phyloP scores from a whole-genome alignment of 192 early-diverging fungal genomes.

The Gaertneriomyces sp. region DNA sequence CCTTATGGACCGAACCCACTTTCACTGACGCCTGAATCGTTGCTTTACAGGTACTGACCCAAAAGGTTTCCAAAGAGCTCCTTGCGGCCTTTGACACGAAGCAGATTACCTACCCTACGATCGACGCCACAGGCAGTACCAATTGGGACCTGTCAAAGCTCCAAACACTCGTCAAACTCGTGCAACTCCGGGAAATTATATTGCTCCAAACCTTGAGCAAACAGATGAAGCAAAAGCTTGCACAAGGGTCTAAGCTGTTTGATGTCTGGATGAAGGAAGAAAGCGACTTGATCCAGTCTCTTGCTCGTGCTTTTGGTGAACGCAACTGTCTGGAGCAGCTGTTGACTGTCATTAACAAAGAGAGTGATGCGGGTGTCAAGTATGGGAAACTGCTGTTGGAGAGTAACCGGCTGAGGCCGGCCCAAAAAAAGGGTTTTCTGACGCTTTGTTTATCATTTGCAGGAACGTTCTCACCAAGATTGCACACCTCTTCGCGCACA shows the following conservation, averaged over 20 bases:
- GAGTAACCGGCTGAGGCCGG: not conserved
- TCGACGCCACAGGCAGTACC: slow-evolving; percentile 39
- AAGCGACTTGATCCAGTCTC: slow-evolving; percentile 64
- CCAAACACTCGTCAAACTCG: slow-evolving; percentile 43
- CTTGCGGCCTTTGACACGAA: slow-evolving; percentile 52
- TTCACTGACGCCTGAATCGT: not conserved
- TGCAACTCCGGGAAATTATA: slow-evolving; percentile 30
- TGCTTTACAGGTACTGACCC: slow-evolving; percentile 52
- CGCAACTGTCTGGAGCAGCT: slow-evolving; percentile 62
- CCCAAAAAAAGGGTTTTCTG: not conserved
- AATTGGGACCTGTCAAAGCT: slow-evolving; percentile 50
- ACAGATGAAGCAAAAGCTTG: slow-evolving; percentile 52
- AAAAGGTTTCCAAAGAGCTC: slow-evolving; percentile 75
- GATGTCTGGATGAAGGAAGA: slow-evolving; percentile 77
- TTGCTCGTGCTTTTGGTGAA: slow-evolving; percentile 65
- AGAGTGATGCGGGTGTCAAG: slow-evolving; percentile 31
- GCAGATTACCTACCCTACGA: slow-evolving; percentile 34
- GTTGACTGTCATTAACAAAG: slow-evolving; percentile 31
- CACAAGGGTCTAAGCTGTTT: slow-evolving; percentile 50
- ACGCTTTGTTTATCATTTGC: slow-evolving; percentile 13
- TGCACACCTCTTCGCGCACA: slow-evolving; percentile 49
- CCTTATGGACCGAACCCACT: not conserved
- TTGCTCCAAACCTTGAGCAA: slow-evolving; percentile 39
- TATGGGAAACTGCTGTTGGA: slow-evolving; percentile 6
- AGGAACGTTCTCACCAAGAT: slow-evolving; percentile 40